Evolutionary conservation across 352 stramenopile species (phyloP), one percentile per base, ranked within the genome.

Genomic region (Pythium plurisporium): DNA sequence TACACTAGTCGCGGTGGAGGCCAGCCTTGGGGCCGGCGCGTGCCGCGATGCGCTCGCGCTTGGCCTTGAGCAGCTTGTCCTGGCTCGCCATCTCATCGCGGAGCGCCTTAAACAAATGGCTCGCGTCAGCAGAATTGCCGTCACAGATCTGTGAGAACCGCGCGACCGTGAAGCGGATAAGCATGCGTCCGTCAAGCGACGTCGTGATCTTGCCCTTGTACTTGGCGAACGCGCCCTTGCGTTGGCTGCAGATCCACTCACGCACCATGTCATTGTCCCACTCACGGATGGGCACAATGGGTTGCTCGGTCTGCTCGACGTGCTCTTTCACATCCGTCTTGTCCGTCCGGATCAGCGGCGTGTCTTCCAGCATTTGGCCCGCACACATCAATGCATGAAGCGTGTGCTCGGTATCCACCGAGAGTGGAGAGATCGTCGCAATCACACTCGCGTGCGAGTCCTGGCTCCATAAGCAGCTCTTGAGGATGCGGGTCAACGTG

Each of bases 401-500:
- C 33, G 79, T 91, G 52, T 96, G 86, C 49, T 89, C 79, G 10
- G 79, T 90, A 64, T 93, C 82, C 12, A 82, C 69, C 0, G 66
- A 87, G 7, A 86, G 44, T 22, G 87, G 87, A 3, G 83, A 93
- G 38, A 93, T 82, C 25, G 79, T 90, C 4, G 87, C 85, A 43
- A 96, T 86, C 56, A 91, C 79, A 31, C 82, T 82, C 2, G 84
- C 85, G 4, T 73, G 68, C 23, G 78, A 79, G 47, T 79, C 74
- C 23, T 70, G 73, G 43, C 67, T 75, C 79, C 75, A 87, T 3
- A 91, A 55, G 27, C 79, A 92, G 51, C 70, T 67, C 53, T 90
- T 89, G 27, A 95, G 62, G 17, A 94, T 79, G 6, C 77, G 79
- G 2, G 86, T 94, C 19, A 95, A 66, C 29, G 77, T 79, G 43